Percentiles rank a stretch among this genome's conserved stretches.
Evolutionary conservation across 352 stramenopile species (phyloP).

Genomic region (Phytophthora ramorum): DNA sequence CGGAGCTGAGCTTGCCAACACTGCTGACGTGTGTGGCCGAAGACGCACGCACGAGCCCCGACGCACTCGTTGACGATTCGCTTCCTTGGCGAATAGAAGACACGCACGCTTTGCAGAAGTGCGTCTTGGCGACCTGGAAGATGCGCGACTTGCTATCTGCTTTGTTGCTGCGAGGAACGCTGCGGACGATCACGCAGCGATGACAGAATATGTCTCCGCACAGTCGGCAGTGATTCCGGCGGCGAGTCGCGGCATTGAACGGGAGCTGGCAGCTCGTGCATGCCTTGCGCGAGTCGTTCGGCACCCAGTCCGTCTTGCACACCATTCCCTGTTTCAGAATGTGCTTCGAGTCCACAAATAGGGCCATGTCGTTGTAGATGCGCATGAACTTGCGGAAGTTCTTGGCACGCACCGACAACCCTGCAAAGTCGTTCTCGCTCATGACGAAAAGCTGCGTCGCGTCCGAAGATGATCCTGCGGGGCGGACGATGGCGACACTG

Average conservation of each 20-base stretch:
- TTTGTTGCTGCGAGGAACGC: slow-evolving; percentile 38
- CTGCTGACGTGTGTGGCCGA: slow-evolving; percentile 16
- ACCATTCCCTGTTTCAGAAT: slow-evolving; percentile 65
- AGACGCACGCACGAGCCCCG: slow-evolving; percentile 2
- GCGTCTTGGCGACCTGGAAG: slow-evolving; percentile 63
- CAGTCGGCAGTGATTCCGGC: slow-evolving; percentile 75
- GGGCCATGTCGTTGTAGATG: slow-evolving; percentile 63
- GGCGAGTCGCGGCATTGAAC: slow-evolving; percentile 65
- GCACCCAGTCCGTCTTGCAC: slow-evolving; percentile 60
- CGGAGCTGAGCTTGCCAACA: slow-evolving; percentile 6
- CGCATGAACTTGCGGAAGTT: slow-evolving; percentile 57
- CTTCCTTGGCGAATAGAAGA: slow-evolving; percentile 44
- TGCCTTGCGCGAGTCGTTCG: slow-evolving; percentile 53
- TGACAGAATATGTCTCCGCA: slow-evolving; percentile 83
- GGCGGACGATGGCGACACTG: slow-evolving; percentile 58
- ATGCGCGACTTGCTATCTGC: slow-evolving; percentile 38
- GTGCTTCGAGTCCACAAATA: slow-evolving; percentile 65
- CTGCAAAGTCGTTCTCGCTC: slow-evolving; percentile 61
- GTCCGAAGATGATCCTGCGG: slow-evolving; percentile 28
- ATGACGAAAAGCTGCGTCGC: slow-evolving; percentile 66
- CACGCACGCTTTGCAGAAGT: slow-evolving; percentile 68
- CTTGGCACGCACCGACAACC: slow-evolving; percentile 33
- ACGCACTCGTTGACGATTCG: slow-evolving; percentile 8
- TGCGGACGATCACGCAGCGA: slow-evolving; percentile 67
- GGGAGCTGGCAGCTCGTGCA: slow-evolving; percentile 67